phyloP scores from a whole-genome alignment of 2,329 filamentous ascomycete genomes.

The Tolypocladium guangdongense region DNA sequence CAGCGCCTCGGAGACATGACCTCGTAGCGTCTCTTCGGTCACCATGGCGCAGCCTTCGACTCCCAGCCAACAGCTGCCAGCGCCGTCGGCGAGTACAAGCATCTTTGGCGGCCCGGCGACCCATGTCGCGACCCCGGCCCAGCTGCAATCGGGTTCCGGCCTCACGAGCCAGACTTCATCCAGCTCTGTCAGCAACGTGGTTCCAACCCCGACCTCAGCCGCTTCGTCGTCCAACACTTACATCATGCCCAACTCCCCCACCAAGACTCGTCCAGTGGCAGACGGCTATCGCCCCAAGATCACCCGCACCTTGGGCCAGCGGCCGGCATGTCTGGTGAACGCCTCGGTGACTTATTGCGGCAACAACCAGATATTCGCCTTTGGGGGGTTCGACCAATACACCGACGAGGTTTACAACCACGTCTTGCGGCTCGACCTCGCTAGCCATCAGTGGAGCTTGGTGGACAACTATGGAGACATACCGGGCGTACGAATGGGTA shows the following conservation, averaged over 20 bases:
- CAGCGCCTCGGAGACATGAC: background rate
- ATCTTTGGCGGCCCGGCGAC: slow-evolving; percentile 34
- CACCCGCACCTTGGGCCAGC: slow-evolving; percentile 64
- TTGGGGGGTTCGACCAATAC: slow-evolving; percentile 97
- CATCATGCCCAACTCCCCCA: slow-evolving; percentile 80
- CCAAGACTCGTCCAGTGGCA: slow-evolving; percentile 50
- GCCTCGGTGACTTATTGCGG: slow-evolving; percentile 98
- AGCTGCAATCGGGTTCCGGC: slow-evolving; percentile 13
- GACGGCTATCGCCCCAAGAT: slow-evolving; percentile 81
- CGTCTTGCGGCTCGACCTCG: slow-evolving; percentile 78
- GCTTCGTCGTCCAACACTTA: slow-evolving; percentile 58
- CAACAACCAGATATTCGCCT: slow-evolving; percentile 95
- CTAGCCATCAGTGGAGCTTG: slow-evolving; percentile 83
- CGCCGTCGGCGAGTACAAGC: slow-evolving; percentile 16
- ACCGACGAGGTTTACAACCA: slow-evolving; percentile 99
- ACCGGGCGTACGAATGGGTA: slow-evolving; percentile 91
- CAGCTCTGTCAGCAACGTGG: slow-evolving; percentile 9
- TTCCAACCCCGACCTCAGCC: slow-evolving; percentile 13
- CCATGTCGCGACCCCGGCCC: slow-evolving; percentile 13
- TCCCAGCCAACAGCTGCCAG: slow-evolving; percentile 27
- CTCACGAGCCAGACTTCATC: slow-evolving; percentile 14
- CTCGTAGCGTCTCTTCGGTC: slow-evolving; percentile 5
- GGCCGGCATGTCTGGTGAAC: slow-evolving; percentile 92
- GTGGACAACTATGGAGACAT: slow-evolving; percentile 99
- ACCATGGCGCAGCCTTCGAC: slow-evolving; percentile 35